Conservation (phyloP, 1,284 basidiomycete genomes). For the Chiua sp. region DNA sequence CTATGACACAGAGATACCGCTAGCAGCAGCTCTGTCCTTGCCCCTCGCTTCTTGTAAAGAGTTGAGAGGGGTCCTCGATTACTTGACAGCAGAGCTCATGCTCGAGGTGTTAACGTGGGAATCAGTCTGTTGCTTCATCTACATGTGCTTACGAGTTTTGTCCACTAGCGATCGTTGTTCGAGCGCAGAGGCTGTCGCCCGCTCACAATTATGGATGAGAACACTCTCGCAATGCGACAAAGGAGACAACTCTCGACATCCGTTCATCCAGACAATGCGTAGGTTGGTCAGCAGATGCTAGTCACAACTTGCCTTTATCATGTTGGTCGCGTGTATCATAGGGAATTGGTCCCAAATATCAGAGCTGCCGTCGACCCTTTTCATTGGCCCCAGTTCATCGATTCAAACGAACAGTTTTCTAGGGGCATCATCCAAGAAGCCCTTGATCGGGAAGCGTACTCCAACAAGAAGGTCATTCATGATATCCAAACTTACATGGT, state of each 20-base stretch:
- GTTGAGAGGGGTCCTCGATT: constrained; percentile 32
- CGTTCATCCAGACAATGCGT: constrained; percentile 27
- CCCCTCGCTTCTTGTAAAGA: constrained; percentile 29
- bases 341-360: constrained; percentile 32
- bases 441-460: constrained; percentile 30
- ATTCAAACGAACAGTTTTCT: constrained; percentile 25
- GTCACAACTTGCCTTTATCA: not conserved
- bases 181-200: constrained; percentile 16
- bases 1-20: constrained; percentile 35
- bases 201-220: constrained; percentile 29
- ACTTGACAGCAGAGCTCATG: constrained; percentile 39
- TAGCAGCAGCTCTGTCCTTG: constrained; percentile 31
- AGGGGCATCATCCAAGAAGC: constrained; percentile 30
- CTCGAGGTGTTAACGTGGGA: constrained; percentile 37
- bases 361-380: constrained; percentile 29
- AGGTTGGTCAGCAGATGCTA: constrained; percentile 21
- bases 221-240: constrained; percentile 27
- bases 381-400: constrained; percentile 36
- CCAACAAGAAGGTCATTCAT: constrained; percentile 12
- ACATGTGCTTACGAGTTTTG: not conserved
- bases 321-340: constrained; percentile 7
- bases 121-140: not conserved
- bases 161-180: constrained; percentile 28
- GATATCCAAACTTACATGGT: constrained; percentile 34
- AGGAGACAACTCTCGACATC: constrained; percentile 17